Base-by-base conservation (phyloP, 2,329 filamentous ascomycete species). In the Coniella vitis region DNA sequence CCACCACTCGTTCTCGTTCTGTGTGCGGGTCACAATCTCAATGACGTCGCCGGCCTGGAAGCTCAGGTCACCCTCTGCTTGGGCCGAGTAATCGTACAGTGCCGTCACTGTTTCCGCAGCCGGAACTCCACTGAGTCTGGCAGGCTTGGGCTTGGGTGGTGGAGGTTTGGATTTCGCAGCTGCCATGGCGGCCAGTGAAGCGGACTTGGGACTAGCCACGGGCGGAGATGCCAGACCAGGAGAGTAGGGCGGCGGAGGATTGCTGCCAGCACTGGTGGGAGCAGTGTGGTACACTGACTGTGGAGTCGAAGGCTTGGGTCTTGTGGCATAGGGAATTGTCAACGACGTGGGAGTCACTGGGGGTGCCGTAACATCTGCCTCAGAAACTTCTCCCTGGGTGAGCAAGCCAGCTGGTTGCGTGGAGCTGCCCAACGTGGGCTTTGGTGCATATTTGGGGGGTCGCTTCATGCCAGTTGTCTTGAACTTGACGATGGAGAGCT, bases 1-100 rank as follows among this genome's bases (percentile, higher is more conserved):
- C 93, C 93, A 98, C 93, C 93, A 98, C 67, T 98, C 93, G 58
- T 98, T 97, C 45, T 88, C 84, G 60, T 95, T 96, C 54, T 79
- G 75, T n/a, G 89, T 95, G 57, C 87, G 78, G 52, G 76, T 77
- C 2, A 93, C 65, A 58, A 98, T 90, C 65, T 97, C 90, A 60
- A 98, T 97, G 4, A 86, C 71, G 54, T 98, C 93, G 4, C 91
- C 90, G 0, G 88, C 82, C 16, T 78, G 78, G 70, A 98, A 98
- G 60, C 87, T 95, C 54, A 98, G 71, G 63, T 98, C 93, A 3
- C 90, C 90, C 55, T 95, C 90, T 1, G 91, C 90, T 64, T 97
- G 90, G 5, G 93, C 93, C 54, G 95, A 88, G 62, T 95, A 98
- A 63, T 97, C 93, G 67, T 96, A 98, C 54, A 98, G 69, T 7